Evolutionary conservation across 306 rosid species (phyloP), one percentile per base, ranked within the genome.

Genomic region (Dryas alaskensis): DNA sequence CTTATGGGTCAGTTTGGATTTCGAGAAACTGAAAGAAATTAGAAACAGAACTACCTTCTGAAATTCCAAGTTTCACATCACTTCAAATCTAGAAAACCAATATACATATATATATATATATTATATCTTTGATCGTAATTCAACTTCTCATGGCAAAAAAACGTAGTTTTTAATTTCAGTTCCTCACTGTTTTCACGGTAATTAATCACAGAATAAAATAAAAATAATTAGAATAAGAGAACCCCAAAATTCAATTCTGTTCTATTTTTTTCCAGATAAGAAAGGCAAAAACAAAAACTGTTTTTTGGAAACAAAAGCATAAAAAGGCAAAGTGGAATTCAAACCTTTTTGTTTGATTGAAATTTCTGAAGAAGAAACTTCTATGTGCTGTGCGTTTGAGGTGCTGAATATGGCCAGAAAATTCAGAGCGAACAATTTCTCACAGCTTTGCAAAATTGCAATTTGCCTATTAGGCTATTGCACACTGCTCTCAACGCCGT

Each of bases 321-420:
- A 9, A 14, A 37, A 49, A 22, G 13, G 10, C 8, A 44, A 77
- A 69, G 7, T 4, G 14, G 75, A 69, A 77, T 55, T 65, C 51
- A 51, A 12, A 73, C 69, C 76, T 57, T 47, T 8, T n/a, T 51
- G 40, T 11, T 58, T 10, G 17, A 70, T 63, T 51, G 76, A 43
- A 43, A 77, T 25, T 53, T 22, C 12, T 16, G 54, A n/a, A 47
- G 58, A 67, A n/a, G 31, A 61, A 72, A 44, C 60, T 25, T 54
- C 27, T 6, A 17, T 14, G 17, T 6, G 25, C 52, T 22, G 31
- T 66, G 19, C 70, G 39, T 22, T 67, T 12, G 63, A 42, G 63
- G 37, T 5, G 65, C 9, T 13, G 65, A 12, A 2, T 53, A 17
- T 7, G 40, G 27, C 2, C 54, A 6, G 70, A 9, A 50, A 27